phyloP scores from a whole-genome alignment of 352 stramenopile genomes.

The Phytophthora sojae region DNA sequence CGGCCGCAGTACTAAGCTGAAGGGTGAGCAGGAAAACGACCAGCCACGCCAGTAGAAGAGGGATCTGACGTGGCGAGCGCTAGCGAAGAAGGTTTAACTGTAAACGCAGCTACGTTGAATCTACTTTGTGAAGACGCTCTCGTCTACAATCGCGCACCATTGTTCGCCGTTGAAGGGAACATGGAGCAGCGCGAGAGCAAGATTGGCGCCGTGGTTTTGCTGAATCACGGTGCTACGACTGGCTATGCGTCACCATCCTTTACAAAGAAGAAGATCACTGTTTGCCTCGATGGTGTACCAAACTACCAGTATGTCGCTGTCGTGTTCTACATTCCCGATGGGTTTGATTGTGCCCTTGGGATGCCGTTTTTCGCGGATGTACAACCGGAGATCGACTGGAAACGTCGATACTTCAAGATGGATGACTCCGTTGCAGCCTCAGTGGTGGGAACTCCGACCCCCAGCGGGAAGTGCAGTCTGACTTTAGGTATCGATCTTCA shows the following conservation, averaged over 20 bases:
- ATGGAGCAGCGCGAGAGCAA: background rate
- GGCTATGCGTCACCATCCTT: background rate
- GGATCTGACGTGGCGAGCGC: conserved; percentile 19
- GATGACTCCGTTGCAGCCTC: background rate
- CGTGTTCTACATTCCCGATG: conserved; percentile 15
- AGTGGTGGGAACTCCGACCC: background rate
- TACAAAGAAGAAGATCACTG: background rate
- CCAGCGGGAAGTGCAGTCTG: background rate
- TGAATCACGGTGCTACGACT: background rate
- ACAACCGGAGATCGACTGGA: conserved; percentile 4
- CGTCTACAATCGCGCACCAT: background rate
- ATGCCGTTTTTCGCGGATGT: conserved; percentile 8
- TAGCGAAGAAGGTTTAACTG: conserved; percentile 18
- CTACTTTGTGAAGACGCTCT: background rate
- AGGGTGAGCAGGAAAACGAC: conserved; percentile 6
- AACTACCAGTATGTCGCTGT: conserved; percentile 12
- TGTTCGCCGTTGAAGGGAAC: background rate
- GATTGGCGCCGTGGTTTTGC: background rate
- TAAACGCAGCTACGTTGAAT: conserved; percentile 25
- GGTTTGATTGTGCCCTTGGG: conserved; percentile 9
- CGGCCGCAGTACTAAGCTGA: conserved; percentile 11
- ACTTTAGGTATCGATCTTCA: no score
- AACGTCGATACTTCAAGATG: conserved; percentile 5
- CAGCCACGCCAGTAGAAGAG: conserved; percentile 24
- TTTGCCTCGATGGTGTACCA: background rate